Conservation (phyloP, 306 rosid species). For the Sindora glabra region DNA sequence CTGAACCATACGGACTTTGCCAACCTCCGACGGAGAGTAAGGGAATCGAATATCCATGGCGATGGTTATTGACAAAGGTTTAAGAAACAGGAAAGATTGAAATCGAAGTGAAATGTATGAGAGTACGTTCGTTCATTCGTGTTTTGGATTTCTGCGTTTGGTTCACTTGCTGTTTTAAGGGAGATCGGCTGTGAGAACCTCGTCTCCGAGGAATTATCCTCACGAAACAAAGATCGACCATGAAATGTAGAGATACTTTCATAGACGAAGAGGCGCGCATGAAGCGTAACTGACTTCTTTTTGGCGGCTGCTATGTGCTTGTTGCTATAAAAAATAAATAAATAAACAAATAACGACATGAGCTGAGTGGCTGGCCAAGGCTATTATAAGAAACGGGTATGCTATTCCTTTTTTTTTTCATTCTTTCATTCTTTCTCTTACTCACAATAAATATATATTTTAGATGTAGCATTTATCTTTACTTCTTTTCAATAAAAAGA, state of each 20-base stretch:
- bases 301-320: too few relatives aligned
- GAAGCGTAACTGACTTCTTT: too few relatives aligned
- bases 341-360: too few relatives aligned
- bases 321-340: too few relatives aligned
- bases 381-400: too few relatives aligned
- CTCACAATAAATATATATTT: too few relatives aligned
- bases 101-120: not conserved
- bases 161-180: not conserved
- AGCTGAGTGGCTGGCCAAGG: too few relatives aligned
- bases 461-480: too few relatives aligned
- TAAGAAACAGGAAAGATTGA: not conserved
- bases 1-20: constrained; percentile 87
- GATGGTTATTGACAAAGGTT: constrained; percentile 30
- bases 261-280: constrained; percentile 52
- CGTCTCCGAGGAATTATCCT: constrained; percentile 20
- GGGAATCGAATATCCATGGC: constrained; percentile 96
- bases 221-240: rapidly evolving
- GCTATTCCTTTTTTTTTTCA: too few relatives aligned
- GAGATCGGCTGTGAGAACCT: constrained; percentile 18
- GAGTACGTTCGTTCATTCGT: not conserved
- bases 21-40: constrained; percentile 92
- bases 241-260: constrained; percentile 29
- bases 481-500: too few relatives aligned
- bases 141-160: not conserved
- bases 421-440: too few relatives aligned